Evolutionary conservation across 345 rosid genomes (phyloP), one percentile per base, ranked within the genome.

Genomic region (Balakata baccata): DNA sequence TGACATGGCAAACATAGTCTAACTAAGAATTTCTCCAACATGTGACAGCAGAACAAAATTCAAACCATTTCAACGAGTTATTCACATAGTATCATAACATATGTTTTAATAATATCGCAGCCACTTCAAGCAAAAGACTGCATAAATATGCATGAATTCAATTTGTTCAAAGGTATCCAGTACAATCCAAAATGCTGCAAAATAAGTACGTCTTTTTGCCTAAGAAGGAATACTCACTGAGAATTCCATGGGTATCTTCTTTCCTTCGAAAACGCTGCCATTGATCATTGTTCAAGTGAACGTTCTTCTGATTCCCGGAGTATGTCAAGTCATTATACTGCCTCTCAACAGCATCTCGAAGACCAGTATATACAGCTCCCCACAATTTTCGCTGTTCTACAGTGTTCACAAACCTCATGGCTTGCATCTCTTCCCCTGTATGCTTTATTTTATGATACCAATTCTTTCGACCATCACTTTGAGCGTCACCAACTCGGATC

Each of bases 371-470:
- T 52, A 86, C 68, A 71, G 77, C 75, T 79, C 71, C 79, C 99
- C 99, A 95, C 61, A 89, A 46, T 58, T 82, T 85, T 70, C 77
- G 59, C 84, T 95, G 99, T 61, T 82, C 84, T 16, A 37, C 84
- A 80, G 83, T 54, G 63, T 89, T 75, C 34, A 76, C 82, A 82
- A 85, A 91, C 89, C 90, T 89, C 86, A 95, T 60, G 58, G 81
- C 81, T 89, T 87, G 91, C 89, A 95, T 72, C 82, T 87, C 92
- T 66, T 80, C 69, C 80, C 85, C 86, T 6, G 91, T 76, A 83
- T 89, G 90, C 83, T 78, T 77, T 13, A 14, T 75, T 25, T 54
- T 34, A 22, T 34, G 68, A 16, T 68, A 73, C 53, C 76, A 76
- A 53, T 41, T 63, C 53, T 52, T 70, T 37, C 13, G 25, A 22